A percentile compares a stretch with the other conserved stretches of the same genome.
Evolutionary conservation across 305 asterid genomes (phyloP).

Genomic region (Ilex paraguariensis): DNA sequence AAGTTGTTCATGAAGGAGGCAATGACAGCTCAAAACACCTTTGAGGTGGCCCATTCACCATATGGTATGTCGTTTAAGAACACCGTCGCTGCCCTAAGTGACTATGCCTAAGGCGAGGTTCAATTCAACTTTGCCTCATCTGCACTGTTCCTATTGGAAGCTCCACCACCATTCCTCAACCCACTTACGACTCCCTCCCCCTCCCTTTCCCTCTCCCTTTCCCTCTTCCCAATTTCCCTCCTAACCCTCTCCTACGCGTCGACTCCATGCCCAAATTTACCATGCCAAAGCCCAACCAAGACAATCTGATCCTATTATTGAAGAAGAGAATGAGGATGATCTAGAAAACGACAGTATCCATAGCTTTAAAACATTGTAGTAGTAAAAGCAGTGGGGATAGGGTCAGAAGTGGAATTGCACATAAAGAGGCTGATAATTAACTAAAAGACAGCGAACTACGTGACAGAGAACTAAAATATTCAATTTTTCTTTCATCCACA

Average conservation of each 20-base stretch:
- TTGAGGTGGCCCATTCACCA: slow-evolving; percentile 90
- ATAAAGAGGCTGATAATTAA: slow-evolving; percentile 24
- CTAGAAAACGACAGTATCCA: slow-evolving; percentile 45
- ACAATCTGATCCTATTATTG: slow-evolving; percentile 47
- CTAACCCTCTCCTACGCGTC: slow-evolving; percentile 75
- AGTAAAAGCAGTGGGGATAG: slow-evolving; percentile 37
- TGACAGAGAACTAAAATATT: no score
- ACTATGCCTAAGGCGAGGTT: slow-evolving; percentile 78
- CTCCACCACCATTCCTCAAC: slow-evolving; percentile 26
- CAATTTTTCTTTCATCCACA: no score
- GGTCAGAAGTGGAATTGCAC: slow-evolving; percentile 33
- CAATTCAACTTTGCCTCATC: slow-evolving; percentile 29
- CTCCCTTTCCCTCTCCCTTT: slow-evolving; percentile 22
- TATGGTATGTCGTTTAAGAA: slow-evolving; percentile 79
- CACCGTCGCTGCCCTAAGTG: slow-evolving; percentile 92
- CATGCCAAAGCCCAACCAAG: slow-evolving; percentile 36
- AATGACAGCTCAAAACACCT: slow-evolving; percentile 74
- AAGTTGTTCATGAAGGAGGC: slow-evolving; percentile 75
- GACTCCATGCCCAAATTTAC: slow-evolving; percentile 78
- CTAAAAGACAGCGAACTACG: no score
- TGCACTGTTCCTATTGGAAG: not conserved
- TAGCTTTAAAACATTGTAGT: slow-evolving; percentile 56
- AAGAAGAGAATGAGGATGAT: slow-evolving; percentile 75
- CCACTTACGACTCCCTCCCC: slow-evolving; percentile 37
- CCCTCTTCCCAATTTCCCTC: slow-evolving; percentile 24